These are phyloP conservation scores for Lactarius evosmus DNA, from an alignment of 768 basidiomycete species.

Conservation along the genomic window DNA sequence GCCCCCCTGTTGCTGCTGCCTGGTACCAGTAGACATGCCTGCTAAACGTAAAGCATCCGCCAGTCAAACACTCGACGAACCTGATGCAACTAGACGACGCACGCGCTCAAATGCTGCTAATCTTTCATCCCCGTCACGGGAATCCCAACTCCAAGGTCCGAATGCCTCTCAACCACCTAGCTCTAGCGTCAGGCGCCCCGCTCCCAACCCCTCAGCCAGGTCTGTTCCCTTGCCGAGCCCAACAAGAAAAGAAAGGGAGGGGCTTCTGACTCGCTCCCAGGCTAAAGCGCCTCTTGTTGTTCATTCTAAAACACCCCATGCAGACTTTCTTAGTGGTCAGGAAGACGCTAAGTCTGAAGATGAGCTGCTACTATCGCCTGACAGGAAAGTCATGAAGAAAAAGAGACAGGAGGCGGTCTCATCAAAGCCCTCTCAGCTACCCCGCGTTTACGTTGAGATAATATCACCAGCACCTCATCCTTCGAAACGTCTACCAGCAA, in stretches of 20 bases:
- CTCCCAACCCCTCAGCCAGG: neutral
- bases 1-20: too few species aligned
- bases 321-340: neutral
- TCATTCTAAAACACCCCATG: neutral
- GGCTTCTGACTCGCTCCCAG: conserved; percentile 18
- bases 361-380: conserved; percentile 18
- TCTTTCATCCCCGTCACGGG: conserved; percentile 11
- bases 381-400: neutral
- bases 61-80: conserved; percentile 21
- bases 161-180: neutral
- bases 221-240: conserved; percentile 1
- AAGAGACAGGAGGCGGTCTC: neutral
- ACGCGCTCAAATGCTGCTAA: conserved; percentile 25
- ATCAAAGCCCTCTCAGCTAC: conserved; percentile 13
- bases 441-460: conserved; percentile 17
- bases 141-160: neutral
- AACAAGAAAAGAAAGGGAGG: conserved; percentile 3
- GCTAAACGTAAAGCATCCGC: conserved; percentile 35
- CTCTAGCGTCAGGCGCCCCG: neutral
- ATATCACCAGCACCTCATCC: conserved; percentile 18
- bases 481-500: conserved; percentile 7
- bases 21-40: conserved; percentile 32
- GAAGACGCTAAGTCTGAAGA: conserved; percentile 23
- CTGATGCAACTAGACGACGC: conserved; percentile 25
- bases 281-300: neutral